Conservation (phyloP, 2,329 filamentous ascomycete genomes). For the Aureobasidium leucospermi region DNA sequence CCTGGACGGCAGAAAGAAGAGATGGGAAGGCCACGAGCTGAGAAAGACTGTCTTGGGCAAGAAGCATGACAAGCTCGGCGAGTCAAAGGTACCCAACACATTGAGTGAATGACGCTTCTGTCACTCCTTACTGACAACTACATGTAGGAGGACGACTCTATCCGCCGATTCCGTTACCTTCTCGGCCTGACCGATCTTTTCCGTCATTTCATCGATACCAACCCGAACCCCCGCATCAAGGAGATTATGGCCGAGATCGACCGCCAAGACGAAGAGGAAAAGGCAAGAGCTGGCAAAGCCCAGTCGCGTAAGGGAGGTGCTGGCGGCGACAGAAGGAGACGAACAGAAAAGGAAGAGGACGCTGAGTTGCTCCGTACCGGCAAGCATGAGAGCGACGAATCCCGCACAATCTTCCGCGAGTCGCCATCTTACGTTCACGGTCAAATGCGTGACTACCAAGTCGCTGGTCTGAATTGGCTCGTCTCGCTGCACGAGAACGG, state of each 20-base stretch:
- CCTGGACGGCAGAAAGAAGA: slow-evolving; percentile 64
- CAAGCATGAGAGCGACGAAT: slow-evolving; percentile 68
- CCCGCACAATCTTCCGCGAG: slow-evolving; percentile 86
- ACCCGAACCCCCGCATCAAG: slow-evolving; percentile 88
- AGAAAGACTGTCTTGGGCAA: slow-evolving; percentile 89
- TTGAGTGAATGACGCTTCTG: background rate
- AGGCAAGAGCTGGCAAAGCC: slow-evolving; percentile 62
- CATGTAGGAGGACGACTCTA: slow-evolving; percentile 80
- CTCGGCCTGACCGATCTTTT: slow-evolving; percentile 93
- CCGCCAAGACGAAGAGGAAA: slow-evolving; percentile 73
- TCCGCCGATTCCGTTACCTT: slow-evolving; percentile 88
- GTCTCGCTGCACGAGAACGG: slow-evolving; percentile 97
- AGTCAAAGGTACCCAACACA: slow-evolving; percentile 58
- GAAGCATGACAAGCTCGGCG: slow-evolving; percentile 86
- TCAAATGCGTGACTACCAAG: slow-evolving; percentile 91
- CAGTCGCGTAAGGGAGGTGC: slow-evolving; percentile 78
- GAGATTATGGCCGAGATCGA: slow-evolving; percentile 94
- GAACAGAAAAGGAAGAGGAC: slow-evolving; percentile 96
- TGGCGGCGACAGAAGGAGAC: slow-evolving; percentile 66
- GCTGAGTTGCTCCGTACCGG: slow-evolving; percentile 82
- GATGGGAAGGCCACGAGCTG: slow-evolving; percentile 80
- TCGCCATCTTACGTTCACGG: slow-evolving; percentile 85
- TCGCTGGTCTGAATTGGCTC: slow-evolving; percentile 93
- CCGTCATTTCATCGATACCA: slow-evolving; percentile 97
- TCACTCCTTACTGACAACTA: background rate